phyloP scores from a whole-genome alignment of 352 stramenopile species.

The Pythium brachiatum region DNA sequence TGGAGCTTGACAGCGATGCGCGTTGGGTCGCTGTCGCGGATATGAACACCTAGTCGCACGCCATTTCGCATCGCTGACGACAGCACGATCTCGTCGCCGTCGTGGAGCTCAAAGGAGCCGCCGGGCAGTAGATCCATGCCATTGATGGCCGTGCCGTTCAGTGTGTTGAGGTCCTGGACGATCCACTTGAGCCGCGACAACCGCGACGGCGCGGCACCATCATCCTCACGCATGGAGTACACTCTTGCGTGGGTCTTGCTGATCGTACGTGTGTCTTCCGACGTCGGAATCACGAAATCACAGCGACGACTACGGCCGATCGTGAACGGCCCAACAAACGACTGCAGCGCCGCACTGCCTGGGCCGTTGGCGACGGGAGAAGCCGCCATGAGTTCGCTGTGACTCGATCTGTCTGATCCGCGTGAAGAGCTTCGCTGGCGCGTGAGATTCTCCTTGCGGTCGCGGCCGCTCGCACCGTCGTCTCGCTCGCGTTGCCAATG shows the following conservation, averaged over 20 bases:
- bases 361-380: slow-evolving; percentile 9
- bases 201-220: neutral
- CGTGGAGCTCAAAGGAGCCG: slow-evolving; percentile 54
- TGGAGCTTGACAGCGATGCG: slow-evolving; percentile 41
- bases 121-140: slow-evolving; percentile 53
- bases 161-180: slow-evolving; percentile 74
- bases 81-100: slow-evolving; percentile 70
- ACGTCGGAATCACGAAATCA: slow-evolving; percentile 68
- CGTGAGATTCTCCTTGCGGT: slow-evolving; percentile 17
- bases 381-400: neutral
- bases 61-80: slow-evolving; percentile 62
- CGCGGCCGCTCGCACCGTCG: slow-evolving; percentile 6
- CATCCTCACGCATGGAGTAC: slow-evolving; percentile 37
- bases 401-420: slow-evolving; percentile 3
- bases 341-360: slow-evolving; percentile 1
- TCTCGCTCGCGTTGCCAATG: neutral
- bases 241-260: slow-evolving; percentile 73
- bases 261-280: slow-evolving; percentile 67
- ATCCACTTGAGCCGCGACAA: slow-evolving; percentile 41
- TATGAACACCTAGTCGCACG: slow-evolving; percentile 49
- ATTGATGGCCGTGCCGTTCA: slow-evolving; percentile 82
- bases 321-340: slow-evolving; percentile 58
- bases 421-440: slow-evolving; percentile 2
- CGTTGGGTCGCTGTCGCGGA: slow-evolving; percentile 39
- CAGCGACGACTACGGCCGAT: slow-evolving; percentile 68